phyloP scores from a whole-genome alignment of 257 asterid species.

The Solanum corneliomulleri region DNA sequence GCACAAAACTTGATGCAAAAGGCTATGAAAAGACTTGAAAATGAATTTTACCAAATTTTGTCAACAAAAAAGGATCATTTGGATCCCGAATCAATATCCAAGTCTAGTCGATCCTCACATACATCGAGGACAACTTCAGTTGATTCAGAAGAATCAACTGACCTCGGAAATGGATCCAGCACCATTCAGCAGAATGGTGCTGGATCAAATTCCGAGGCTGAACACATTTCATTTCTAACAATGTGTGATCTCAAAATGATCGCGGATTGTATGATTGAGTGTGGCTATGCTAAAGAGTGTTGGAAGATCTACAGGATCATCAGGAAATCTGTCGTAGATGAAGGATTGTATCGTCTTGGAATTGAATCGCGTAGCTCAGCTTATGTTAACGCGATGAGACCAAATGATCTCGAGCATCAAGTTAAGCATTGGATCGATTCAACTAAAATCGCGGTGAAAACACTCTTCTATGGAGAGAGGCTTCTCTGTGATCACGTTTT shows the following conservation, averaged over 20 bases:
- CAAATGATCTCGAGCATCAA: constrained; percentile 21
- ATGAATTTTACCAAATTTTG: constrained; percentile 43
- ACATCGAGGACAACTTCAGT: constrained; percentile 19
- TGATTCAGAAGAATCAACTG: constrained; percentile 22
- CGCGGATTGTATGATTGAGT: constrained; percentile 48
- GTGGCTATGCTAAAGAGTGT: constrained; percentile 62
- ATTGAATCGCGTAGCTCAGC: constrained; percentile 18
- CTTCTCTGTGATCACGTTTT: constrained; percentile 52
- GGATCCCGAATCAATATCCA: constrained; percentile 37
- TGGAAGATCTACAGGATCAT: constrained; percentile 29
- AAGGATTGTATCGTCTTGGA: constrained; percentile 42
- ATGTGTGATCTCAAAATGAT: constrained; percentile 47
- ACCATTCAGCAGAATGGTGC: not conserved
- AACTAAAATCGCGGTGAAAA: constrained; percentile 30
- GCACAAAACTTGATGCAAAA: constrained; percentile 52
- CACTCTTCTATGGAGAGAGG: constrained; percentile 45
- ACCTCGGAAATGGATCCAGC: not conserved
- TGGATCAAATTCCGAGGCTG: constrained; percentile 19
- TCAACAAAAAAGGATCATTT: constrained; percentile 31
- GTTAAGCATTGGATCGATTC: constrained; percentile 33
- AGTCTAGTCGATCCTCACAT: constrained; percentile 26
- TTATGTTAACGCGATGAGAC: constrained; percentile 30
- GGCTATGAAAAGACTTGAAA: constrained; percentile 50
- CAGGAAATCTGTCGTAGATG: constrained; percentile 46
- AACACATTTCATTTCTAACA: constrained; percentile 15